Conservation (phyloP, 495 filamentous ascomycete genomes). For the Copromyces sp. region DNA sequence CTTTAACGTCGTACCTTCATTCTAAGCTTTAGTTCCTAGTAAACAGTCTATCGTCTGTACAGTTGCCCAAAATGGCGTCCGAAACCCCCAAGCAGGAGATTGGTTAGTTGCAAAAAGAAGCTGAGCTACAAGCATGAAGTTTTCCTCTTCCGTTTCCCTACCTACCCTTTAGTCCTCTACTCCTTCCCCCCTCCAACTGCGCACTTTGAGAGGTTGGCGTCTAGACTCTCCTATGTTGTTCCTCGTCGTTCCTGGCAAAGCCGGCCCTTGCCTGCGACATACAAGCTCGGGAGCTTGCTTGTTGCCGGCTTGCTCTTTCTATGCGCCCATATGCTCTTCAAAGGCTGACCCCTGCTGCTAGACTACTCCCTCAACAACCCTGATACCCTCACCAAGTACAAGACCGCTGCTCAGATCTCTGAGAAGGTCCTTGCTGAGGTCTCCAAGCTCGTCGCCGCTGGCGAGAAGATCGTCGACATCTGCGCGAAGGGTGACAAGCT, state of each 20-base stretch:
- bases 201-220: slow-evolving; percentile 1
- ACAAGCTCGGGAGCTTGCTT: neutral
- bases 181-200: neutral
- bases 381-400: slow-evolving; percentile 97
- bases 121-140: neutral
- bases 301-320: neutral
- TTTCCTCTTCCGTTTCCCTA: neutral
- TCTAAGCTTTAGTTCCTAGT: neutral
- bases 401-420: slow-evolving; percentile 86
- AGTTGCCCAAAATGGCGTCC: slow-evolving; percentile 23
- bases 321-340: neutral
- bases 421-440: slow-evolving; percentile 89
- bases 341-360: slow-evolving; percentile 25
- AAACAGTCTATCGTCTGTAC: slow-evolving; percentile 2
- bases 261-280: neutral
- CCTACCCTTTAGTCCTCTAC: neutral
- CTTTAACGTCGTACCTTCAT: neutral
- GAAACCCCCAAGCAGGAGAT: slow-evolving; percentile 24
- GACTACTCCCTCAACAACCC: slow-evolving; percentile 95
- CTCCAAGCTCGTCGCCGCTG: slow-evolving; percentile 67
- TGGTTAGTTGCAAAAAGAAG: slow-evolving; percentile 23
- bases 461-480: slow-evolving; percentile 81
- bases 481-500: slow-evolving; percentile 94
- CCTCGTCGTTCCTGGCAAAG: neutral
- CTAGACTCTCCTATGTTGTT: neutral